A percentile compares a stretch with the other conserved stretches of the same genome.
phyloP scores from a whole-genome alignment of 2,329 filamentous ascomycete genomes.

The Alternaria rosae region DNA sequence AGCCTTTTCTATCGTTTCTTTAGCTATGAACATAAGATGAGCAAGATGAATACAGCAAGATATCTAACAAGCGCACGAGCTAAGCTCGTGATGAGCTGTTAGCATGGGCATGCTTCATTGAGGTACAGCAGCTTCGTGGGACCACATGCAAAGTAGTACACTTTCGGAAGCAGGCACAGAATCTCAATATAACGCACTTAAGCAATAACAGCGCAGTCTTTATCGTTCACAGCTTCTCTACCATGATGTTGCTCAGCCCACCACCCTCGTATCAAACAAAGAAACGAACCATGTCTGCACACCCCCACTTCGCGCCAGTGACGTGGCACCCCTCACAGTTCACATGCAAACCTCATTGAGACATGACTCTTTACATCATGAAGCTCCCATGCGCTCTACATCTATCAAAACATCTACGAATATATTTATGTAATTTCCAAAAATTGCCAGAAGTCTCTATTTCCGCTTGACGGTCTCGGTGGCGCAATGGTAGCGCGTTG shows the following conservation, averaged over 20 bases:
- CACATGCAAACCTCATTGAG: neutral
- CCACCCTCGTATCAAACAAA: neutral
- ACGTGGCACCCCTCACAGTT: neutral
- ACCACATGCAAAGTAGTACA: fast-evolving
- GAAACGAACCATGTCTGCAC: neutral
- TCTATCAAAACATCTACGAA: neutral
- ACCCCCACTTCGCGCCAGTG: neutral
- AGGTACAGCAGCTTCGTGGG: too few species aligned
- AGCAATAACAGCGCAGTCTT: neutral
- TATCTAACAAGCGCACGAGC: neutral
- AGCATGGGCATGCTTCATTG: neutral
- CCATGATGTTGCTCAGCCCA: neutral
- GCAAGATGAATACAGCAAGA: neutral
- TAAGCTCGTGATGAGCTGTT: neutral
- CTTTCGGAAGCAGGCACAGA: neutral
- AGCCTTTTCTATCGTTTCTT: neutral
- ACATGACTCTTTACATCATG: too few species aligned
- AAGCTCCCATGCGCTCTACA: too few species aligned
- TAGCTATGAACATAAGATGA: too few species aligned
- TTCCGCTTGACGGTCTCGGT: constrained; percentile 34
- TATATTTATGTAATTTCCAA: neutral
- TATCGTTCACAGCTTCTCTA: neutral
- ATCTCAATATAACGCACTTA: neutral
- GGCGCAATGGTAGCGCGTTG: constrained; percentile 47
- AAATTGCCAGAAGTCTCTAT: constrained; percentile 30